Base-by-base conservation (phyloP, 768 basidiomycete species). In the Xerocomellus intermedius region DNA sequence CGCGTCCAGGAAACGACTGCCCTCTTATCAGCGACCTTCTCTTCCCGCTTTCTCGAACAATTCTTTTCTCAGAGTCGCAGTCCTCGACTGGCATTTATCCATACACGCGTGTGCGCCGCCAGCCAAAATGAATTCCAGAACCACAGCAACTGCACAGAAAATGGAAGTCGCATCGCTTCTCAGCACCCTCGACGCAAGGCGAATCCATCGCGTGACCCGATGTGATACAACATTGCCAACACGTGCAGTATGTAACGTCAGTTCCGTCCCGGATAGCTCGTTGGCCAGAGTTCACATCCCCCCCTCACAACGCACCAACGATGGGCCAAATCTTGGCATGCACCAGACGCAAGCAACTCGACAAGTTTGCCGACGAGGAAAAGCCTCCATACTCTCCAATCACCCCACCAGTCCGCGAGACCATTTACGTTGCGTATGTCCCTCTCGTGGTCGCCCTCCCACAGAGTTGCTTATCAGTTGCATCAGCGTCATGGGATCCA, bases 401-500 rank as follows among this genome's bases (percentile, higher is more conserved):
- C 2, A 33, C 57, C 8, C 55, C 64, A 2, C 55, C 54, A 14
- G 62, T 39, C 41, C 55, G 50, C 30, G 67, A 70, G 59, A 69
- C 69, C 37, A 54, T 70, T 45, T 69, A 66, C 47, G 33, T 69
- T 54, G 57, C 49, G 68, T 69, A 67, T 21, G 68, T 69, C 48
- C 10, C 42, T 38, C 12, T 41, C 41, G 28, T 37, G 8, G 17
- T 45, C 26, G n/a, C 24, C 38, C 30, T 37, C 54, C n/a, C 44
- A 19, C 43, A 37, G 13, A 0, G 28, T 14, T 60, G 38, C 69
- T 69, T 69, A 69, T 70, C 68, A 54, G 50, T 59, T 55, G 50
- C 57, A 48, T 62, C 59, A 69, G 68, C 14, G 65, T 69, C 54
- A 71, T 71, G 70, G 70, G 70, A n/a, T 60, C 65, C 36, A 71